Base-by-base conservation (phyloP, 2,329 filamentous ascomycete species). In the Sporothrix luriei region DNA sequence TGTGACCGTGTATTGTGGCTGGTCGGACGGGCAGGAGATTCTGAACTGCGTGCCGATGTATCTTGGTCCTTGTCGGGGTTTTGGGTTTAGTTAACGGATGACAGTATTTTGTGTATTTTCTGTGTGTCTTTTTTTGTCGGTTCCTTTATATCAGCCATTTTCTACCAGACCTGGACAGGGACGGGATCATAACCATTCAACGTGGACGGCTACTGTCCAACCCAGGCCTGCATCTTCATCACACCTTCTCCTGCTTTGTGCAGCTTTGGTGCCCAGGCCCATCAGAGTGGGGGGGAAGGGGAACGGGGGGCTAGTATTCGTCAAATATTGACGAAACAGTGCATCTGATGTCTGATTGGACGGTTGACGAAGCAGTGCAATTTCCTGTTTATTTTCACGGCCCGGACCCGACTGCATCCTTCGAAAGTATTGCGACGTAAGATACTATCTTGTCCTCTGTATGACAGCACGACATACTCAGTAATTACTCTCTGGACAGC, bases 151-250 rank as follows among this genome's bases (percentile, higher is more conserved):
- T 43, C 40, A n/a, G 52, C 38, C 29, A 9, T 21, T 57, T 57
- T 33, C 33, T 33, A 33, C 33, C 19, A 21, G 19, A 19, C 49
- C 4, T 54, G 11, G 5, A 54, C 52, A 29, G 54, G 19, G 29
- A 19, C 14, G 29, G 54, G 4, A 14, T n/a, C 26, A 19, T 16
- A 6, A n/a, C 29, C 16, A 16, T 38, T n/a, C 29, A 19, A 64
- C 59, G 59, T 64, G 59, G 57, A 48, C 40, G 21, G 40, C 21
- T 64, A 19, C 40, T 64, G 59, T 48, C 59, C 59, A 48, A 55
- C 54, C 54, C 26, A 57, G 26, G 29, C 54, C 29, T 57, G 26
- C 26, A 10, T 38, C 5, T 14, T 16, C 38, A 13, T 16, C 13
- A 14, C 40, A 21, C 46, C 13, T 64, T n/a, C 38, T 54, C 51